A percentile compares a stretch with the other conserved stretches of the same genome.
phyloP scores from a whole-genome alignment of 1,284 basidiomycete genomes.

The Tetrapyrgos nigripes region DNA sequence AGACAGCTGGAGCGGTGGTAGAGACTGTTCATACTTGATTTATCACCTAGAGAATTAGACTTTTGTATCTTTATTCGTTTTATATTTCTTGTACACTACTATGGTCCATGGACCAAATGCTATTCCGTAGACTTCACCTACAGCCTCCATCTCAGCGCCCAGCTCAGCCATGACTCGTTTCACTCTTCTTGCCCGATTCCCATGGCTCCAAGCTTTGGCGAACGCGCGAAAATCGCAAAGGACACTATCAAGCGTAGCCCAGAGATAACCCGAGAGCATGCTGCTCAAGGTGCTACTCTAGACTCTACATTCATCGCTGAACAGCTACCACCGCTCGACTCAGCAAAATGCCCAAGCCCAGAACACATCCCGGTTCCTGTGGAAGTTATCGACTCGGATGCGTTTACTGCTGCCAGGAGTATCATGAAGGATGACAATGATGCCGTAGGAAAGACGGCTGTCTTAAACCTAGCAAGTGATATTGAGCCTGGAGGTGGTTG shows the following conservation, averaged over 20 bases:
- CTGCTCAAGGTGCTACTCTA: slow-evolving; percentile 37
- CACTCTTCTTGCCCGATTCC: too few relatives aligned
- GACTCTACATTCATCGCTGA: slow-evolving; percentile 40
- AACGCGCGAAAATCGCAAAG: slow-evolving; percentile 23
- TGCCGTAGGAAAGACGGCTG: slow-evolving; percentile 39
- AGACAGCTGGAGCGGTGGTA: slow-evolving; percentile 60
- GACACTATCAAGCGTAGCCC: slow-evolving; percentile 40
- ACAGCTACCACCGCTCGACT: slow-evolving; percentile 38
- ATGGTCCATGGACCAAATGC: not conserved
- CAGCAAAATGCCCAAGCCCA: slow-evolving; percentile 26
- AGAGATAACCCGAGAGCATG: slow-evolving; percentile 34
- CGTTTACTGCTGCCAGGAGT: slow-evolving; percentile 43
- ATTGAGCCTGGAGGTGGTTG: slow-evolving; percentile 45
- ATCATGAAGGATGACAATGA: slow-evolving; percentile 33
- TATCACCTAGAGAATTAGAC: not conserved
- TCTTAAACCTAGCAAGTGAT: slow-evolving; percentile 52
- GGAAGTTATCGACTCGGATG: slow-evolving; percentile 43
- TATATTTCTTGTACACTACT: too few relatives aligned
- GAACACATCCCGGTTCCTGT: slow-evolving; percentile 25
- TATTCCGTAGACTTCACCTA: too few relatives aligned
- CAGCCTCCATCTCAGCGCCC: not conserved
- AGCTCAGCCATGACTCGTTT: not conserved
- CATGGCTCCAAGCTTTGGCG: not conserved
- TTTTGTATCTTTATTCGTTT: not conserved
- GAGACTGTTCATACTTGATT: not conserved